These are phyloP conservation scores for Neoconidiobolus thromboides DNA, from an alignment of 371 early-diverging fungal genomes.

Conservation along the genomic window DNA sequence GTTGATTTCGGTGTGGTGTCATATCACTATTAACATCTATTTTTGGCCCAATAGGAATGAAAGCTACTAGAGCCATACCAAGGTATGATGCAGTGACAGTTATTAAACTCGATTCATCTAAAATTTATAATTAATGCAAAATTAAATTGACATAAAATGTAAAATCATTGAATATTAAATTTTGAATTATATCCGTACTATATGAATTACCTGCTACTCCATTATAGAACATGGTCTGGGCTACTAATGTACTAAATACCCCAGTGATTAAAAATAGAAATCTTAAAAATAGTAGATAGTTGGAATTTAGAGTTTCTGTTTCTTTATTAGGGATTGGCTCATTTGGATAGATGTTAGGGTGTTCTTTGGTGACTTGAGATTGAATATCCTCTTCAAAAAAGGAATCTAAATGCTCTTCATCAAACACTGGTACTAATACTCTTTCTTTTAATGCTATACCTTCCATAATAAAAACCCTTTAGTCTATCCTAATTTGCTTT, in stretches of 20 bases:
- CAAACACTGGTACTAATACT: no score
- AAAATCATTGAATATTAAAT: not conserved
- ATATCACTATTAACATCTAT: not conserved
- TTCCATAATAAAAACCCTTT: no score
- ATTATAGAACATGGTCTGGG: not conserved
- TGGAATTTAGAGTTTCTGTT: no score
- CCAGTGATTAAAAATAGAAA: not conserved
- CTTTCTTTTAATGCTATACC: no score
- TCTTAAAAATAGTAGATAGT: not conserved
- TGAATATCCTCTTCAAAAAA: no score
- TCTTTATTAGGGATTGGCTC: no score
- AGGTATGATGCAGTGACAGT: not conserved
- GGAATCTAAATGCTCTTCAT: no score
- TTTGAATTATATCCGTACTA: not conserved
- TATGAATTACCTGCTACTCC: not conserved
- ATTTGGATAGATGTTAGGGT: no score
- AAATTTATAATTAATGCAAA: not conserved
- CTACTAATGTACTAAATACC: not conserved
- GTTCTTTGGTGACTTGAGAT: no score
- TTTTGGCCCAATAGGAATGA: not conserved
- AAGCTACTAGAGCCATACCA: not conserved
- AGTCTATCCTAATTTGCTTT: no score
- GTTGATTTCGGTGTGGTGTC: not conserved
- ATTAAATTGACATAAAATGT: not conserved
- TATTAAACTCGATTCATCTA: not conserved